Evolutionary conservation across 306 rosid species (phyloP).

Genomic region (Canavalia ensiformis): DNA sequence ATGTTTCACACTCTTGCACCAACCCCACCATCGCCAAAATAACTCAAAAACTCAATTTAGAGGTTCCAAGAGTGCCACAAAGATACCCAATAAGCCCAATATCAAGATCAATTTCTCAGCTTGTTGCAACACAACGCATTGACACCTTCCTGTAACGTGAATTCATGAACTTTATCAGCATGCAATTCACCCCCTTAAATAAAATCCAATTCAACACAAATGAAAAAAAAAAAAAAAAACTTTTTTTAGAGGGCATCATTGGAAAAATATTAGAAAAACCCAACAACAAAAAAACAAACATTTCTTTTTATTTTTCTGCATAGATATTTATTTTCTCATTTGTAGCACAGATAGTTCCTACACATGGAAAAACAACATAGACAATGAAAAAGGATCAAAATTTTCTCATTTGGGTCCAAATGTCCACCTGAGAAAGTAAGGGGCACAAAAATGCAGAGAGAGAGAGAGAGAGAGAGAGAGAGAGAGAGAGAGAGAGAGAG

Average conservation of each 20-base stretch:
- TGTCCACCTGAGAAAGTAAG: background rate
- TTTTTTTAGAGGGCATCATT: background rate
- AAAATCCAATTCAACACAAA: constrained; percentile 17
- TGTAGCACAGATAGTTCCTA: constrained; percentile 30
- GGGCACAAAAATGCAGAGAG: background rate
- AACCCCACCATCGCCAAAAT: constrained; percentile 50
- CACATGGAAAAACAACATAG: constrained; percentile 33
- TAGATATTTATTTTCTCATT: constrained; percentile 16
- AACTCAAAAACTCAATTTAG: constrained; percentile 51
- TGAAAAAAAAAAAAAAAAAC: background rate
- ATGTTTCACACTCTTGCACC: constrained; percentile 47
- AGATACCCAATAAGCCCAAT: constrained; percentile 11
- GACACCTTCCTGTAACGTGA: constrained; percentile 50
- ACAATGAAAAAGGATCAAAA: constrained; percentile 45
- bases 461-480: constrained; percentile 14
- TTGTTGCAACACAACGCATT: constrained; percentile 22
- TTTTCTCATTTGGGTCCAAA: constrained; percentile 1
- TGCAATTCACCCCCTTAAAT: constrained; percentile 6
- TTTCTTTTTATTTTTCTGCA: background rate
- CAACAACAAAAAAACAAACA: background rate
- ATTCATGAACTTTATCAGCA: constrained; percentile 26
- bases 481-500: constrained; percentile 30
- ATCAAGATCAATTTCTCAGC: constrained; percentile 42
- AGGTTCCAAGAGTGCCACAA: background rate
- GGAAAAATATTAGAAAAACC: constrained; percentile 19